Percentiles rank a stretch among this genome's conserved stretches.
phyloP scores from a whole-genome alignment of 352 stramenopile genomes.

The Pythium rhizo-oryzae region DNA sequence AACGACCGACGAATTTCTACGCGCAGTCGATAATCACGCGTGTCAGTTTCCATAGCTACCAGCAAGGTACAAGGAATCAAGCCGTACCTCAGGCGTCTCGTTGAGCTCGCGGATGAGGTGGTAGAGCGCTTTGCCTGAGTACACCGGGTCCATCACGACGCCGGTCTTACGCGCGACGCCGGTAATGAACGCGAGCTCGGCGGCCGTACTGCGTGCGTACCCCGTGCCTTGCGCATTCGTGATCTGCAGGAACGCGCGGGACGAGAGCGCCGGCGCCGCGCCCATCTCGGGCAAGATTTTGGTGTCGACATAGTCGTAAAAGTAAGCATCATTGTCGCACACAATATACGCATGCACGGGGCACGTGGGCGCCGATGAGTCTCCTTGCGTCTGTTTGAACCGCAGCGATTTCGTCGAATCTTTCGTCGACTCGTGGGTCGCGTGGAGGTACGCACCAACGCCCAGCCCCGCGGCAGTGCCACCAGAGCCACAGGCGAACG shows the following conservation, averaged over 20 bases:
- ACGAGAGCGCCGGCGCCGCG: constrained; percentile 45
- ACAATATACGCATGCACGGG: constrained; percentile 83
- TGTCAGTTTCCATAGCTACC: no score
- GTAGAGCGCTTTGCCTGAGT: constrained; percentile 87
- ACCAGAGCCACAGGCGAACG: constrained; percentile 84
- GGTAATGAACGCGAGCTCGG: constrained; percentile 79
- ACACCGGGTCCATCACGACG: constrained; percentile 86
- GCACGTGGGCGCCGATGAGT: constrained; percentile 37
- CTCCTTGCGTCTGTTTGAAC: constrained; percentile 30
- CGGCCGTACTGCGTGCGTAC: constrained; percentile 80
- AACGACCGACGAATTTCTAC: constrained; percentile 84
- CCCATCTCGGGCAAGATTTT: constrained; percentile 78
- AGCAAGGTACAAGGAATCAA: no score
- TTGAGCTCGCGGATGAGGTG: constrained; percentile 82
- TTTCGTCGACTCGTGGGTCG: constrained; percentile 29
- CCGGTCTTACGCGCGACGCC: constrained; percentile 68
- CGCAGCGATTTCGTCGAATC: constrained; percentile 32
- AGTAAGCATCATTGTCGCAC: constrained; percentile 86
- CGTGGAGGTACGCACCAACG: constrained; percentile 71
- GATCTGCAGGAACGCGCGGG: constrained; percentile 74
- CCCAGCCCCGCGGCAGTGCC: constrained; percentile 80
- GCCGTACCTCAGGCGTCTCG: constrained; percentile 51
- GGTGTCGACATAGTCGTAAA: constrained; percentile 79
- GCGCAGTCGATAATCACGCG: background rate
- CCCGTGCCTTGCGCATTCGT: constrained; percentile 80